These are phyloP conservation scores for Fistulinella cinereoalba DNA, from an alignment of 1,284 basidiomycete species.

Conservation along the genomic window DNA sequence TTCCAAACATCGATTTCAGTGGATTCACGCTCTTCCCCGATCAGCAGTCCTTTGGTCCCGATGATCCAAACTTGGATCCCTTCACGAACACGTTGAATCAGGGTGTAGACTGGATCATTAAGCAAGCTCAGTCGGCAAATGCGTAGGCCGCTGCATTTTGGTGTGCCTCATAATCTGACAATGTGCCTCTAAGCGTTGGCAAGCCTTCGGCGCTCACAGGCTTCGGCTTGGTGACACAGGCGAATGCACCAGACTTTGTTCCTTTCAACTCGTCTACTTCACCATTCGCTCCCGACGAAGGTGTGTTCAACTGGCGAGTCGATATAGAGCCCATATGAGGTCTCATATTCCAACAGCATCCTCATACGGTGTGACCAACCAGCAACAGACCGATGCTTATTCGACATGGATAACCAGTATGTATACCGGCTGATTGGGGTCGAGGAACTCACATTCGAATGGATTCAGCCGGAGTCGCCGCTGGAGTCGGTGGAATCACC, in stretches of 20 bases:
- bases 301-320: slow-evolving; percentile 24
- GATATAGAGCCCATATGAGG: not conserved
- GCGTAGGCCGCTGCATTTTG: slow-evolving; percentile 37
- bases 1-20: slow-evolving; percentile 53
- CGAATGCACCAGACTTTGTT: slow-evolving; percentile 50
- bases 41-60: slow-evolving; percentile 49
- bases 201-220: slow-evolving; percentile 56
- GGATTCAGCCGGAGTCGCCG: slow-evolving; percentile 39
- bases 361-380: slow-evolving; percentile 48
- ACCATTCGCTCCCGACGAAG: slow-evolving; percentile 41
- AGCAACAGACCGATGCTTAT: slow-evolving; percentile 53
- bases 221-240: slow-evolving; percentile 62
- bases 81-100: slow-evolving; percentile 51
- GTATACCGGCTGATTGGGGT: slow-evolving; percentile 9
- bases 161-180: slow-evolving; percentile 6
- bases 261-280: slow-evolving; percentile 56
- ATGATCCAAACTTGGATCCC: slow-evolving; percentile 45
- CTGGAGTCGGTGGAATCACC: slow-evolving; percentile 49
- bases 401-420: slow-evolving; percentile 48
- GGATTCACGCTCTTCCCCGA: slow-evolving; percentile 68
- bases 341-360: slow-evolving; percentile 9
- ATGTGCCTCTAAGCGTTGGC: slow-evolving; percentile 38
- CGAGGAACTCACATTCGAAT: slow-evolving; percentile 3
- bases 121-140: slow-evolving; percentile 43
- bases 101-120: slow-evolving; percentile 54